Base-by-base conservation (phyloP, 208 protist genomes). In the Wallacemonas rigidus region DNA sequence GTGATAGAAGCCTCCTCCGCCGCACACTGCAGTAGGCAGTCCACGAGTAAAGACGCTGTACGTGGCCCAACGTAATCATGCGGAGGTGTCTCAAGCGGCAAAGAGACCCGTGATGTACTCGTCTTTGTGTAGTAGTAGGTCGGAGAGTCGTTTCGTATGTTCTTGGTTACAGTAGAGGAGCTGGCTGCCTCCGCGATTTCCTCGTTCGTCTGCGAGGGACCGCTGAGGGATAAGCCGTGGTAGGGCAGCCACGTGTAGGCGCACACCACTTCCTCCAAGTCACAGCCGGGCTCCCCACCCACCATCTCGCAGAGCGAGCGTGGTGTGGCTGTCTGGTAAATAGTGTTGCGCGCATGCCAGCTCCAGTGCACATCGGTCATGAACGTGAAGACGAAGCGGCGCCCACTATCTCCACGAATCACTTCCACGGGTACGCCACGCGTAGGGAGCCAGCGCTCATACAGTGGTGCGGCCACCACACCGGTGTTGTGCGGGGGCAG, bases 1-100 rank as follows among this genome's bases (percentile, higher is more conserved):
- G 65, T 14, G 48, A 84, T 36, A 9, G 57, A 58, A 5, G 75
- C 75, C 36, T 84, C 79, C 40, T 84, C 79, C n/a, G 69, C 75
- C 12, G 72, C 50, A 50, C 75, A 79, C 50, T 75, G 68, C 14
- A 84, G 50, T 7, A 84, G 58, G 36, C 75, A 76, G 43, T 84
- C 75, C 9, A 72, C 75, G 35, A 84, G 69, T 55, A 84, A 64
- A 12, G 72, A 67, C 0, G 75, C 50, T 40, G 57, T 84, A 55
- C 64, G 58, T 48, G 57, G 67, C 40, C 60, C 78, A 41, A 76
- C 68, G 53, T 71, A 57, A 35, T 69, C 64, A 11, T 48, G 8
- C 14, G 60, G 14, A 9, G 45, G 64, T 48, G 35, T 14, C 26
- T 15, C 39, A 3, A 26, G 47, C 15, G 64, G 64, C 35, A 7